Base-by-base conservation (phyloP, 495 filamentous ascomycete genomes). In the Lasiosphaeris hirsuta region DNA sequence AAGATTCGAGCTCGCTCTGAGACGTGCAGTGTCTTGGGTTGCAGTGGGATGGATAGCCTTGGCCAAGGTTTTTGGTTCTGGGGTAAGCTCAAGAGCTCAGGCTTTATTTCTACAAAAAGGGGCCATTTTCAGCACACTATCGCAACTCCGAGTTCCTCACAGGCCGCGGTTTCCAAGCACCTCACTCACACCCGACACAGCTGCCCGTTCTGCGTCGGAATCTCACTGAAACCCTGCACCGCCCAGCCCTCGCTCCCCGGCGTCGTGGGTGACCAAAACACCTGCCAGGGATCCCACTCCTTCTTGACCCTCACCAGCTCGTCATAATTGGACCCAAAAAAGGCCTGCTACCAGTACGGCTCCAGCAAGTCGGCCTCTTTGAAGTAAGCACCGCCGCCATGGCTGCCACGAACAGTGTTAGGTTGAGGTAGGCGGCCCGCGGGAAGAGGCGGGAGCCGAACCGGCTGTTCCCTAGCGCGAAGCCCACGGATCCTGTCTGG, bases 281-380 rank as follows among this genome's bases (percentile, higher is more conserved):
- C 40, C 1, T 67, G 66, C 47, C 59, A 66, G 2, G 83, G 84
- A 64, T 86, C 84, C 46, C 74, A 75, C 34, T 65, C 62, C 56
- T 71, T 66, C 73, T 84, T 84, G 44, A 85, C 57, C 40, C 63
- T 23, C n/a, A 77, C 65, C 52, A 86, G 64, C 7, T 70, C 70
- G 5, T 55, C 59, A 54, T 85, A 86, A 44, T 80, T 75, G 9
- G 18, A 43, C 0, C 81, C 83, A 58, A 77, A 86, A 68, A 84
- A 86, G 4, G 73, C 69, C 63, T 79, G 66, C 68, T 85, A 76
- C 78, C 81, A 86, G 45, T 82, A 62, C 2, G 83, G 81, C 66
- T 86, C 80, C 23, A 72, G 62, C 17, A 78, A 69, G 63, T 84
- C 79, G 7, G 70, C 78, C 58, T 80, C 78, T 43, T 78, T 78